These are phyloP conservation scores for Penicillium sp. DNA, from an alignment of 2,329 filamentous ascomycete species.

Conservation along the genomic window DNA sequence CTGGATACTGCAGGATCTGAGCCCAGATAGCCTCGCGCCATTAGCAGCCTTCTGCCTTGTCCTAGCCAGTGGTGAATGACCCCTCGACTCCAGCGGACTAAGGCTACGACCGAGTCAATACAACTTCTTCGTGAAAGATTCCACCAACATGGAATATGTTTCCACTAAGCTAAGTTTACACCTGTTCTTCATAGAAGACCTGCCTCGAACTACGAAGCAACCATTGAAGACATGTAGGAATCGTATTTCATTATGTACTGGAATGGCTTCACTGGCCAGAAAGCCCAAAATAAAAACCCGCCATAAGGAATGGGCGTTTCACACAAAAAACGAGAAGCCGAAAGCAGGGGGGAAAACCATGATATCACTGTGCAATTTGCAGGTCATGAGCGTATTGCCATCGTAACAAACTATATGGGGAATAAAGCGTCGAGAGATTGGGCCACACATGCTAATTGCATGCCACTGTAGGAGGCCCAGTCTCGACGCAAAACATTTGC, in stretches of 20 bases:
- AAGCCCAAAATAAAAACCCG: conserved; percentile 1
- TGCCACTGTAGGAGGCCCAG: conserved; percentile 6
- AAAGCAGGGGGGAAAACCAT: conserved; percentile 15
- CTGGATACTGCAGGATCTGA: not conserved
- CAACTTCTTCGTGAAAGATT: not conserved
- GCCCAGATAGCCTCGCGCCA: not conserved
- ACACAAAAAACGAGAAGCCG: conserved; percentile 4
- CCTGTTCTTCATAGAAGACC: no score
- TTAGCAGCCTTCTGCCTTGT: no score
- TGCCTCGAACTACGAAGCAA: not conserved
- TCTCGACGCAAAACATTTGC: conserved; percentile 6
- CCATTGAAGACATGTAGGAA: not conserved
- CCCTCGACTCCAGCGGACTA: not conserved
- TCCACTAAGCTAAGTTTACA: no score
- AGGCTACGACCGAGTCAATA: not conserved
- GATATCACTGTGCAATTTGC: conserved; percentile 29
- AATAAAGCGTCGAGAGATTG: conserved; percentile 31
- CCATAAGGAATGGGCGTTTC: conserved; percentile 2
- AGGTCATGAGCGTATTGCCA: conserved; percentile 27
- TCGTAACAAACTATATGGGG: conserved; percentile 39
- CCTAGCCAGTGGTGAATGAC: not conserved
- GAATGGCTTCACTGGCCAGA: conserved; percentile 10
- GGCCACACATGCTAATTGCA: conserved; percentile 18
- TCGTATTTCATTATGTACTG: conserved; percentile 21
- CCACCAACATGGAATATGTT: no score